Base-by-base conservation (phyloP, 768 basidiomycete species). In the Termitomyces sp. region DNA sequence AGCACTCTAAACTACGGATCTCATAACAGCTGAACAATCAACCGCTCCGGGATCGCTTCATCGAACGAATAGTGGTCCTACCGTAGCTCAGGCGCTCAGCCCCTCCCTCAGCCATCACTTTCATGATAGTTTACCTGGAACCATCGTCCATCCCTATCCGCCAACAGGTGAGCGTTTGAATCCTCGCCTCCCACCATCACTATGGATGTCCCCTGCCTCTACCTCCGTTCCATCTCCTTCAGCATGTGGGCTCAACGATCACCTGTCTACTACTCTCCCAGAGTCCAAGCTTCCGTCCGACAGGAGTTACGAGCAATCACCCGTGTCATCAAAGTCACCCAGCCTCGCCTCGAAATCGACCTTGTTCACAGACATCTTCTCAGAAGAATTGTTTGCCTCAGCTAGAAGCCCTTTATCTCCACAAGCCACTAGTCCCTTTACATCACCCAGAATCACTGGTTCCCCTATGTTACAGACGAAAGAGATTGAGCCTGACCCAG, bases 161-260 rank as follows among this genome's bases (percentile, higher is more conserved):
- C 71, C 69, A 54, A 64, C 76, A 62, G 69, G 73, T 66, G 83
- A 86, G 64, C 83, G 80, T 65, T 77, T 79, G 48, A 73, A 75
- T 60, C 65, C 76, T 34, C 80, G 81, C 55, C 73, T 91, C 45
- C 87, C 86, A 48, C 88, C 90, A 3, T 89, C 90, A 41, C 72
- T 92, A 41, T 92, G 90, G 90, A 92, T 92, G 90, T 90, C 90
- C 13, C 81, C 89, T 48, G 73, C 82, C 5, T 79, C 80, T 41
- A 69, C 82, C 9, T 70, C 80, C 15, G 73, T 80, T 4, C 68
- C 78, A 22, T 74, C 80, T 29, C 73, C 80, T 7, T 68, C 75
- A 59, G 62, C 69, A 51, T 75, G 75, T 64, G 69, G 73, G 36
- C 72, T 75, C 59, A 73, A 73, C 59, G 62, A 61, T 45, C 54